Evolutionary conservation across 768 basidiomycete genomes (phyloP).

Genomic region (Russula foetens): DNA sequence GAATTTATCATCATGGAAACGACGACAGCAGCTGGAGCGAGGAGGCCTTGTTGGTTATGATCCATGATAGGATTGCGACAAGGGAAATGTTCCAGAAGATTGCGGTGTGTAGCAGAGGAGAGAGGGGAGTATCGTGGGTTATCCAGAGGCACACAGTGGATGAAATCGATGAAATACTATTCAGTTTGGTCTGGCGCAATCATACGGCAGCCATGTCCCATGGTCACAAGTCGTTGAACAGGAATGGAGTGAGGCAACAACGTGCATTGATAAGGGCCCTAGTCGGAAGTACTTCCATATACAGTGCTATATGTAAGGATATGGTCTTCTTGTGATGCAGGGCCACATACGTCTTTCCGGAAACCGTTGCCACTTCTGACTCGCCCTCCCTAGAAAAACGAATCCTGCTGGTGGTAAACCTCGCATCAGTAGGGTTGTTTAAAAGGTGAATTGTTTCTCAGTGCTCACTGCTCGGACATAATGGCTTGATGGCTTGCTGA

Average conservation of each 20-base stretch:
- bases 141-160: neutral
- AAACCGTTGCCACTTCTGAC: no score
- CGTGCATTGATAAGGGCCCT: neutral
- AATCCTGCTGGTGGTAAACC: no score
- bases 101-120: neutral
- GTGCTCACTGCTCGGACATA: no score
- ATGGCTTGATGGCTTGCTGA: no score
- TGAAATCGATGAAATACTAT: neutral
- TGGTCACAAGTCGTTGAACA: neutral
- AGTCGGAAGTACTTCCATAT: neutral
- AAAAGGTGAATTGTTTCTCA: no score
- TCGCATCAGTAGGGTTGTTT: no score
- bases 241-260: neutral
- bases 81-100: neutral
- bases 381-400: no score
- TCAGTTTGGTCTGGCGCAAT: neutral
- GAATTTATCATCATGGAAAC: neutral
- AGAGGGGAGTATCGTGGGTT: neutral
- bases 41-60: no score
- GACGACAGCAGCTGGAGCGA: neutral
- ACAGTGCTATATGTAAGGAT: no score
- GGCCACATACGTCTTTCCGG: no score
- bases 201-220: neutral
- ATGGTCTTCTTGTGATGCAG: no score
- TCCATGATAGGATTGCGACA: neutral